Conservation (phyloP, 176 grass and related monocot genomes). For the Carex littledalei region DNA sequence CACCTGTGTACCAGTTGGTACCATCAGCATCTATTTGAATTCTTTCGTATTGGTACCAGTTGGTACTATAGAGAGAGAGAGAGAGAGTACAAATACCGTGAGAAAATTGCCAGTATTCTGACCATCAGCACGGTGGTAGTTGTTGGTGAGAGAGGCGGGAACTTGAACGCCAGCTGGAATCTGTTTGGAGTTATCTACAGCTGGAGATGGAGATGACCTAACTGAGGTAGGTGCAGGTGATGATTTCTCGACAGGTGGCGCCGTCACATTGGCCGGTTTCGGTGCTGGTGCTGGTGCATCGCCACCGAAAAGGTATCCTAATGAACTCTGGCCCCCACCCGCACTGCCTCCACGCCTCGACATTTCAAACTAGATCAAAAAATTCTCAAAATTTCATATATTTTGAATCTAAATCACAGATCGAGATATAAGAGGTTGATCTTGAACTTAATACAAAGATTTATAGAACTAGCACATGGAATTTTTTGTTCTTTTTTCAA, state of each 20-base stretch:
- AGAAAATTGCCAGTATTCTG: conserved; percentile 63
- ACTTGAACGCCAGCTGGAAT: conserved; percentile 51
- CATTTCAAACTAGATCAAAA: neutral
- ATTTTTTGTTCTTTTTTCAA: neutral
- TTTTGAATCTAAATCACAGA: neutral
- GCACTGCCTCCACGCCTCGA: conserved; percentile 43
- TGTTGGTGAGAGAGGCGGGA: conserved; percentile 42
- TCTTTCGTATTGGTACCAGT: too few relatives aligned
- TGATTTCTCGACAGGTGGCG: conserved; percentile 31
- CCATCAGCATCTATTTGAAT: too few relatives aligned
- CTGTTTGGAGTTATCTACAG: conserved; percentile 42
- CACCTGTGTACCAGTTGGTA: too few relatives aligned
- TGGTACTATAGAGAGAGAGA: neutral
- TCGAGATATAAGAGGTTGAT: neutral
- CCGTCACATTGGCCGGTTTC: conserved; percentile 33
- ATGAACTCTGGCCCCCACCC: conserved; percentile 58
- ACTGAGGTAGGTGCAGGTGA: conserved; percentile 24
- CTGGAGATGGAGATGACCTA: neutral
- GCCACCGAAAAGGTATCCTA: conserved; percentile 61
- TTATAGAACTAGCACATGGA: neutral
- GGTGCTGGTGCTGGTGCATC: conserved; percentile 20
- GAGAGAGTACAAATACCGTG: conserved; percentile 25
- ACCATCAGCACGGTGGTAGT: conserved; percentile 38
- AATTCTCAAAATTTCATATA: neutral
- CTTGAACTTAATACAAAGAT: neutral